These are phyloP conservation scores for Rhododendron molle DNA, from an alignment of 148 eudicot genomes.

Conservation along the genomic window DNA sequence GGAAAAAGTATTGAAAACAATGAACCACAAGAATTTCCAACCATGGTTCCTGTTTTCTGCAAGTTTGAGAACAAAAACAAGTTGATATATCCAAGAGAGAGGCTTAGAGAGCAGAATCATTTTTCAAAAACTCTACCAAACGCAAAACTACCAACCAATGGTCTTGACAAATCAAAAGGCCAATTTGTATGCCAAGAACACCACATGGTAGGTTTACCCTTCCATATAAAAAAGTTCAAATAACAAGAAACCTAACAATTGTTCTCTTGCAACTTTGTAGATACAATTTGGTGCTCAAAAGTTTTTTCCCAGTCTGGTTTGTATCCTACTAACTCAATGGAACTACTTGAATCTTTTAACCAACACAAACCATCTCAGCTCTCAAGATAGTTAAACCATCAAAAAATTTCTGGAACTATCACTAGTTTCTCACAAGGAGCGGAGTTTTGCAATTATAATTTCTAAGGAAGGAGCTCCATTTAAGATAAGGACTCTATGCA, in stretches of 20 bases:
- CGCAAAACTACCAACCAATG: not conserved
- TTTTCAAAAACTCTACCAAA: not conserved
- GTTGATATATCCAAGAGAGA: not conserved
- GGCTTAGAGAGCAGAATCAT: not conserved
- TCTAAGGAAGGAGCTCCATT: not conserved
- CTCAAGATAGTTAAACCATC: not conserved
- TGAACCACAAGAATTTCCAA: not conserved
- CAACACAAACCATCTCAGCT: not conserved
- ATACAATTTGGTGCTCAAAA: not conserved
- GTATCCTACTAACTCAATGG: not conserved
- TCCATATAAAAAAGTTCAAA: not conserved
- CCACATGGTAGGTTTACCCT: not conserved
- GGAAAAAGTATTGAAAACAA: not conserved
- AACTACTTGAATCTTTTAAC: not conserved
- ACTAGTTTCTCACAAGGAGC: not conserved
- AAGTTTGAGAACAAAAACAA: not conserved
- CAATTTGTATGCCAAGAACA: not conserved
- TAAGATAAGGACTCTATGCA: not conserved
- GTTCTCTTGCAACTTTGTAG: not conserved
- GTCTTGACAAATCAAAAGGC: not conserved
- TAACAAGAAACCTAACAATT: not conserved
- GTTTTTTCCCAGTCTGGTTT: not conserved
- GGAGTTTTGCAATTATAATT: not conserved
- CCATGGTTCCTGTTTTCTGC: not conserved
- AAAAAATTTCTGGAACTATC: not conserved